These are phyloP conservation scores for Blakeslea trispora DNA, from an alignment of 371 early-diverging fungal genomes.

Conservation along the genomic window DNA sequence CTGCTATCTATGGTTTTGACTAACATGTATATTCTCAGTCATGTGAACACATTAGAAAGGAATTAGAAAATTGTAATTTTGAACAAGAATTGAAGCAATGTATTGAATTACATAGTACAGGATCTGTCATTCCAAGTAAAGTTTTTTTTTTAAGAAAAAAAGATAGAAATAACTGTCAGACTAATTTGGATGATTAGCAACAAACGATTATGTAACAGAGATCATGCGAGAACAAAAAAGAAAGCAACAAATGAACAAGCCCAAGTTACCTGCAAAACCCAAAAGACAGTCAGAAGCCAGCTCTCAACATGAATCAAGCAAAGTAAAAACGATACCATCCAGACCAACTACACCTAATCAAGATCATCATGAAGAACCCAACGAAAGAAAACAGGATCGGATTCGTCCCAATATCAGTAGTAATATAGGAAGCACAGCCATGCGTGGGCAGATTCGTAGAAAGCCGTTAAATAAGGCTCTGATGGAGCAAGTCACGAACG, in stretches of 20 bases:
- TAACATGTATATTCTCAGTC: slow-evolving; percentile 25
- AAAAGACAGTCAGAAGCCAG: background rate
- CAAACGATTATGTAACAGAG: slow-evolving; percentile 37
- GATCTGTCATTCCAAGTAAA: slow-evolving; percentile 35
- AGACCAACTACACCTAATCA: background rate
- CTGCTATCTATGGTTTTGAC: no score
- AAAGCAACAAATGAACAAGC: slow-evolving; percentile 10
- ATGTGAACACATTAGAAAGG: slow-evolving; percentile 38
- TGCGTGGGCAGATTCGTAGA: slow-evolving; percentile 31
- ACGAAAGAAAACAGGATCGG: background rate
- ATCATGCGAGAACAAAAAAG: slow-evolving; percentile 23
- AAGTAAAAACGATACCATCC: background rate
- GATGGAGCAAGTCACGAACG: slow-evolving; percentile 18
- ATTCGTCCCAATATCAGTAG: slow-evolving; percentile 12
- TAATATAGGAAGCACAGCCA: slow-evolving; percentile 23
- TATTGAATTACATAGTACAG: slow-evolving; percentile 33
- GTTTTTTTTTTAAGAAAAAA: background rate
- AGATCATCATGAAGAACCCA: background rate
- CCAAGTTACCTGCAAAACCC: slow-evolving; percentile 11
- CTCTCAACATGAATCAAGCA: slow-evolving; percentile 1
- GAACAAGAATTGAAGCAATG: slow-evolving; percentile 32
- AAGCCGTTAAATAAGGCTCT: slow-evolving; percentile 36
- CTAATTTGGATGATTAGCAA: slow-evolving; percentile 16
- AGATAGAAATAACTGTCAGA: background rate
- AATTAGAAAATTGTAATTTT: slow-evolving; percentile 35